Evolutionary conservation across 2,329 filamentous ascomycete species (phyloP).

Genomic region (Xylariaceae sp.): DNA sequence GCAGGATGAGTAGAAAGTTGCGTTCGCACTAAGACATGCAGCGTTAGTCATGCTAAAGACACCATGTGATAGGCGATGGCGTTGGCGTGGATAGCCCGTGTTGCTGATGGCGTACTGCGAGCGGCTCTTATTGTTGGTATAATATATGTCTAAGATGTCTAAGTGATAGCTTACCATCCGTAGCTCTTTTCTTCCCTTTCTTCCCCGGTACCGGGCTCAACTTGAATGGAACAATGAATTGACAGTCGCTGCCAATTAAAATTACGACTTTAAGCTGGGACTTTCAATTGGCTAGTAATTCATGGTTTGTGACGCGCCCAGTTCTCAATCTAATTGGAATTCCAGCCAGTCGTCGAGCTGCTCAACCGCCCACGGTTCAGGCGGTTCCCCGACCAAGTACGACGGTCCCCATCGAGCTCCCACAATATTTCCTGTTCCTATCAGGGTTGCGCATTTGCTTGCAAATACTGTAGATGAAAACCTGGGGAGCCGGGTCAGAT

Average conservation of each 20-base stretch:
- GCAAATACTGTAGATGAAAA: slow-evolving; percentile 4
- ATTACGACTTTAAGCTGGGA: slow-evolving; percentile 21
- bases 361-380: slow-evolving; percentile 5
- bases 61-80: slow-evolving; percentile 29
- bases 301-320: slow-evolving; percentile 10
- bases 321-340: slow-evolving; percentile 24
- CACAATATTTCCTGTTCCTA: slow-evolving; percentile 31
- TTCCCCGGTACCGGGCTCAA: slow-evolving; percentile 3
- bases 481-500: slow-evolving; percentile 18
- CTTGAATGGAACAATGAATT: slow-evolving; percentile 21
- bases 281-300: slow-evolving; percentile 36
- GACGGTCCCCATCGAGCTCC: slow-evolving; percentile 29
- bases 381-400: slow-evolving; percentile 24
- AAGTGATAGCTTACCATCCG: too few species aligned
- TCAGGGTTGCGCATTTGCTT: slow-evolving; percentile 29
- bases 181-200: too few species aligned
- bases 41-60: slow-evolving; percentile 28
- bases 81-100: slow-evolving; percentile 27
- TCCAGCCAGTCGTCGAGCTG: slow-evolving; percentile 29
- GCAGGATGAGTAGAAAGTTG: too few species aligned
- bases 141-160: too few species aligned
- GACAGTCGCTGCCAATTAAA: slow-evolving; percentile 37
- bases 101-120: slow-evolving; percentile 28
- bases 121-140: slow-evolving; percentile 12
- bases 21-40: slow-evolving; percentile 31